Conservation (phyloP, 768 basidiomycete genomes). For the Lentinus tigrinus region DNA sequence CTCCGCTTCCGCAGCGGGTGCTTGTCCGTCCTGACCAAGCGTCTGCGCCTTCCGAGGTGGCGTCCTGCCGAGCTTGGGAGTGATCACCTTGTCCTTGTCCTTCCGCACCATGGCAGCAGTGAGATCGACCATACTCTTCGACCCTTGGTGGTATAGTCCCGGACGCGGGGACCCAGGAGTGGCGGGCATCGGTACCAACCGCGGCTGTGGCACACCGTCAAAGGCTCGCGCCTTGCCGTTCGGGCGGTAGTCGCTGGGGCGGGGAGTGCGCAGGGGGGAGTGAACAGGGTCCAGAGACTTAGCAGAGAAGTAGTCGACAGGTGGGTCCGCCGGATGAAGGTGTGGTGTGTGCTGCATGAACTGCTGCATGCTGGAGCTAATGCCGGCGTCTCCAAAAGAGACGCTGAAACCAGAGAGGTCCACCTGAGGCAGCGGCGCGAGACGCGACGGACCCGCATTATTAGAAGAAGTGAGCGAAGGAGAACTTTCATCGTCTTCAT, state of each 20-base stretch:
- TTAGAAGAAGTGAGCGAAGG: background rate
- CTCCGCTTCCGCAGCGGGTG: background rate
- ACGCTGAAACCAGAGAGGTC: conserved; percentile 21
- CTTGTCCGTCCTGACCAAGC: conserved; percentile 1
- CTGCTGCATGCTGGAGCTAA: conserved; percentile 15
- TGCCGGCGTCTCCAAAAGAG: conserved; percentile 19
- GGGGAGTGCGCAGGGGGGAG: conserved; percentile 25
- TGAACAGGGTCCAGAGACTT: conserved; percentile 11
- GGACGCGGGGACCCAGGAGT: conserved; percentile 32
- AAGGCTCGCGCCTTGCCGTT: background rate
- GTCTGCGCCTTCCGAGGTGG: conserved; percentile 1
- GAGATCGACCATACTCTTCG: conserved; percentile 65
- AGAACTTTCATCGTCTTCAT: conserved; percentile 27
- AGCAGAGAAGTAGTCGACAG: conserved; percentile 31
- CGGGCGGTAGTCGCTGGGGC: conserved; percentile 20
- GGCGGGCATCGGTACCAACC: conserved; percentile 27
- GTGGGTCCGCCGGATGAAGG: conserved; percentile 1
- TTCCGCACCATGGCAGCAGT: conserved; percentile 24
- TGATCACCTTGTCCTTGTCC: conserved; percentile 18
- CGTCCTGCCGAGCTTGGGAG: conserved; percentile 16
- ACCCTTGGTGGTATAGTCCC: conserved; percentile 56
- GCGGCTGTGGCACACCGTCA: conserved; percentile 8
- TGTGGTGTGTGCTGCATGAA: conserved; percentile 16
- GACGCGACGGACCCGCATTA: background rate
- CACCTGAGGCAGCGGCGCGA: conserved; percentile 17